A percentile compares a stretch with the other conserved stretches of the same genome.
Conservation (phyloP, 2,329 filamentous ascomycete species). For the Calcarisporium arbuscula region DNA sequence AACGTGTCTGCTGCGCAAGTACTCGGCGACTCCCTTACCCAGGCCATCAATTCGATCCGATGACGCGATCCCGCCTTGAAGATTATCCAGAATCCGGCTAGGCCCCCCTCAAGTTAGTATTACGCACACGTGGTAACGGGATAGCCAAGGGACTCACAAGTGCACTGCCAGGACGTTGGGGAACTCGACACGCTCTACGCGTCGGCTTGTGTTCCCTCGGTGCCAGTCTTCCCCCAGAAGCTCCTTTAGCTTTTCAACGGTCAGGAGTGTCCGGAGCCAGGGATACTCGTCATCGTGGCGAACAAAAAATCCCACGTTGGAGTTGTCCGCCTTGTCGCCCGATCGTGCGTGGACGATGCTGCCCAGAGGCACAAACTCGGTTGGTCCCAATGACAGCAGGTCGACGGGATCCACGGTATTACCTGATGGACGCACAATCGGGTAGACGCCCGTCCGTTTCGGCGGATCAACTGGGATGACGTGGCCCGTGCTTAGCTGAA, state of each 20-base stretch:
- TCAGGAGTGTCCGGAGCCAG: slow-evolving; percentile 37
- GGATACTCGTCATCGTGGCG: slow-evolving; percentile 35
- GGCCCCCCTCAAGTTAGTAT: slow-evolving; percentile 4
- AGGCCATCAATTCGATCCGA: slow-evolving; percentile 37
- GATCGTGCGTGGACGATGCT: slow-evolving; percentile 24
- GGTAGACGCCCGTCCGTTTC: slow-evolving; percentile 14
- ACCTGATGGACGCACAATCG: slow-evolving; percentile 16
- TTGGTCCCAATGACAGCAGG: slow-evolving; percentile 19
- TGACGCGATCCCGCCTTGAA: slow-evolving; percentile 36
- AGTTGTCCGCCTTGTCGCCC: slow-evolving; percentile 37
- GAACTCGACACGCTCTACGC: slow-evolving; percentile 40
- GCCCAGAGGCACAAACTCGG: slow-evolving; percentile 20
- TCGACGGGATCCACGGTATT: slow-evolving; percentile 20
- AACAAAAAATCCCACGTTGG: slow-evolving; percentile 41
- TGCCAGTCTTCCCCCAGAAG: slow-evolving; percentile 31
- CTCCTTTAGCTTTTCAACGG: slow-evolving; percentile 27
- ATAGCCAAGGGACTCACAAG: slow-evolving; percentile 16
- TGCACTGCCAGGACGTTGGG: slow-evolving; percentile 24
- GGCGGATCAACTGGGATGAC: slow-evolving; percentile 15
- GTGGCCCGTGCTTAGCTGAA: slow-evolving; percentile 17
- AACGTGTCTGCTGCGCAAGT: slow-evolving; percentile 36
- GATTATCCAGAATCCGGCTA: slow-evolving; percentile 34
- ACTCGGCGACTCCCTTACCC: slow-evolving; percentile 40
- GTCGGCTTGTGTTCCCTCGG: slow-evolving; percentile 20
- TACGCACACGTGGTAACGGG: neutral